These are phyloP conservation scores for Cucurbita argyrosperma DNA, from an alignment of 306 rosid genomes.

Conservation along the genomic window DNA sequence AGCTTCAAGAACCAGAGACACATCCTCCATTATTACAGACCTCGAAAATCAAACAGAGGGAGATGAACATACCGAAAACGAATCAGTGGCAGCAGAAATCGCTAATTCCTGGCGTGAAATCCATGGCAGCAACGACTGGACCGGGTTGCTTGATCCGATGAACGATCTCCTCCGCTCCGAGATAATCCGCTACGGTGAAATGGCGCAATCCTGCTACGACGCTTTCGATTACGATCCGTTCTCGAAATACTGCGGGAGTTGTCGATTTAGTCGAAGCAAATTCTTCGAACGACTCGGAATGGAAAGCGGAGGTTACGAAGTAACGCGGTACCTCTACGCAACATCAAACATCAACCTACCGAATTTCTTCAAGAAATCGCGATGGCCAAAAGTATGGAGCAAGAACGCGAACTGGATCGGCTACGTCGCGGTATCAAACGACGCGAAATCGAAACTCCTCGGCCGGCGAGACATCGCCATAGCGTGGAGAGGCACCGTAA, in stretches of 20 bases:
- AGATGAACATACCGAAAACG: background rate
- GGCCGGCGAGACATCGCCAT: slow-evolving; percentile 62
- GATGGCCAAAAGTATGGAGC: slow-evolving; percentile 72
- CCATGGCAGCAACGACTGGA: slow-evolving; percentile 73
- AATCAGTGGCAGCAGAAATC: background rate
- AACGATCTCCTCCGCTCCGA: slow-evolving; percentile 68
- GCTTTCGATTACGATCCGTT: slow-evolving; percentile 61
- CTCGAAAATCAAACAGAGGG: background rate
- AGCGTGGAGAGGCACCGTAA: slow-evolving; percentile 78
- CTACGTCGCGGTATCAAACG: slow-evolving; percentile 26
- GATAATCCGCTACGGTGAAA: slow-evolving; percentile 59
- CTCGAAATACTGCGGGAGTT: slow-evolving; percentile 59
- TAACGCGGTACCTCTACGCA: slow-evolving; percentile 76
- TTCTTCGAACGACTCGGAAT: slow-evolving; percentile 48
- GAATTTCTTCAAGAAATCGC: slow-evolving; percentile 21
- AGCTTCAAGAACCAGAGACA: background rate
- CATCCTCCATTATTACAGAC: background rate
- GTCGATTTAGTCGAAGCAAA: slow-evolving; percentile 43
- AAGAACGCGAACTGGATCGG: slow-evolving; percentile 71
- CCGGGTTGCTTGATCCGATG: slow-evolving; percentile 47
- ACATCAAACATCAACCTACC: slow-evolving; percentile 51
- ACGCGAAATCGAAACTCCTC: slow-evolving; percentile 17
- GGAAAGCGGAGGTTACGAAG: slow-evolving; percentile 42
- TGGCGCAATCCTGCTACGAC: slow-evolving; percentile 50
- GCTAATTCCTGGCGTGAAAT: slow-evolving; percentile 41